phyloP scores from a whole-genome alignment of 2,329 filamentous ascomycete species.

The Rhynchosporium agropyri region DNA sequence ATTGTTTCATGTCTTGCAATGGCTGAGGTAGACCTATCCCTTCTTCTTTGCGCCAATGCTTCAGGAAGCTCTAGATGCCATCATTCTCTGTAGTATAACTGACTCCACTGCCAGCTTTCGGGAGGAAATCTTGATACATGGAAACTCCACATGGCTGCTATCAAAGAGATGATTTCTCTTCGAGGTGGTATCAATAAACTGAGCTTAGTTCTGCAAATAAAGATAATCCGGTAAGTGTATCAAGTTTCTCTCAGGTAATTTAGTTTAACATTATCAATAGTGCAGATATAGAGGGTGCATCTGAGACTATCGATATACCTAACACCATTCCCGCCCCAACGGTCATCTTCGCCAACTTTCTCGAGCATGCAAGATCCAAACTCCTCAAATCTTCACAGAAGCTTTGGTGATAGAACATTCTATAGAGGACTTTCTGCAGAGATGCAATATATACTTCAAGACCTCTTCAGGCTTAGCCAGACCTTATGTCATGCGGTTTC shows the following conservation, averaged over 20 bases:
- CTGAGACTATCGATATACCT: not conserved
- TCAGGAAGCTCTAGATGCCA: not conserved
- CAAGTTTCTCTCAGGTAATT: not conserved
- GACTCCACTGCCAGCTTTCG: not conserved
- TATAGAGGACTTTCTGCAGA: not conserved
- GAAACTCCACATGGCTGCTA: conserved; percentile 1
- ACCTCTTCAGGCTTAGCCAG: not conserved
- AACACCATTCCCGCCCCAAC: not conserved
- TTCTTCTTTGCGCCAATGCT: not conserved
- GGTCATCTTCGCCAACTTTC: conserved; percentile 3
- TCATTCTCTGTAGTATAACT: not conserved
- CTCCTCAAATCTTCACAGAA: not conserved
- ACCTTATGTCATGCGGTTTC: not conserved
- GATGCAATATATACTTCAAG: not conserved
- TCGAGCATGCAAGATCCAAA: not conserved
- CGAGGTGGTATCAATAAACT: not conserved
- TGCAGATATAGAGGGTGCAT: conserved; percentile 3
- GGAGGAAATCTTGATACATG: not conserved
- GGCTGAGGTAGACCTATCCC: not conserved
- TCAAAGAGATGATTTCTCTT: not conserved
- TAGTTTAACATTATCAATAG: not conserved
- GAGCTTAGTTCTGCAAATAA: not conserved
- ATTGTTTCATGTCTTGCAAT: conserved; percentile 3
- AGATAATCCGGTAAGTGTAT: not conserved
- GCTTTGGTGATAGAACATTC: not conserved